Conservation (phyloP, 352 stramenopile species). For the Phytophthora syringae region DNA sequence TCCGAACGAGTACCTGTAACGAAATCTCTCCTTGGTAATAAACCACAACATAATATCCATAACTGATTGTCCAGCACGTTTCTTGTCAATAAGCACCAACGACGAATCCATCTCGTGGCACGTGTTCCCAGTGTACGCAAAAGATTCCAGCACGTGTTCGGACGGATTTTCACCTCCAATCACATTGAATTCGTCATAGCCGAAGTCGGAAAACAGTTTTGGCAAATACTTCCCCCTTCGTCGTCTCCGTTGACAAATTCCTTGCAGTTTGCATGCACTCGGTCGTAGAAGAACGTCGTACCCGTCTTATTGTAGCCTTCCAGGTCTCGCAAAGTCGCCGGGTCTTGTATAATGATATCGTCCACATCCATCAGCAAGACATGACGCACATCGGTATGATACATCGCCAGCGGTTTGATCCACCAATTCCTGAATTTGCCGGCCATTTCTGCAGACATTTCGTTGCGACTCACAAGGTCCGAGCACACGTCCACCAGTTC, state of each 20-base stretch:
- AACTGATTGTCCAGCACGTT: slow-evolving; percentile 36
- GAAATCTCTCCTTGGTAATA: slow-evolving; percentile 61
- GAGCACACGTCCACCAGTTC: slow-evolving; percentile 71
- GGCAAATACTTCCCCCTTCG: slow-evolving; percentile 36
- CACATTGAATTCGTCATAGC: slow-evolving; percentile 50
- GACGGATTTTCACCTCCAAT: slow-evolving; percentile 24
- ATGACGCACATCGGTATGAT: slow-evolving; percentile 26
- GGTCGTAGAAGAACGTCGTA: slow-evolving; percentile 48
- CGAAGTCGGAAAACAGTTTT: slow-evolving; percentile 45
- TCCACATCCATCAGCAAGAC: slow-evolving; percentile 27
- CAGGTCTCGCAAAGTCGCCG: slow-evolving; percentile 39
- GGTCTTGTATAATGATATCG: slow-evolving; percentile 25
- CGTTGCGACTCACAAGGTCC: slow-evolving; percentile 28
- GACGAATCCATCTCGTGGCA: slow-evolving; percentile 75
- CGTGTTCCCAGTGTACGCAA: slow-evolving; percentile 44
- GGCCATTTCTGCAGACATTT: slow-evolving; percentile 22
- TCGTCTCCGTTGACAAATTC: slow-evolving; percentile 53
- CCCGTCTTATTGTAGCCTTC: slow-evolving; percentile 48
- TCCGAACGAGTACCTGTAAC: slow-evolving; percentile 56
- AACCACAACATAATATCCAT: slow-evolving; percentile 68
- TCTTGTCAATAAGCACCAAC: slow-evolving; percentile 67
- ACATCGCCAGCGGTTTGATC: slow-evolving; percentile 31
- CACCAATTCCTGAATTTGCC: slow-evolving; percentile 58
- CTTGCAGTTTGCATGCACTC: slow-evolving; percentile 36
- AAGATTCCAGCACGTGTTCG: slow-evolving; percentile 41